phyloP scores from a whole-genome alignment of 805 yeast species.

The Wickerhamomyces bovis region DNA sequence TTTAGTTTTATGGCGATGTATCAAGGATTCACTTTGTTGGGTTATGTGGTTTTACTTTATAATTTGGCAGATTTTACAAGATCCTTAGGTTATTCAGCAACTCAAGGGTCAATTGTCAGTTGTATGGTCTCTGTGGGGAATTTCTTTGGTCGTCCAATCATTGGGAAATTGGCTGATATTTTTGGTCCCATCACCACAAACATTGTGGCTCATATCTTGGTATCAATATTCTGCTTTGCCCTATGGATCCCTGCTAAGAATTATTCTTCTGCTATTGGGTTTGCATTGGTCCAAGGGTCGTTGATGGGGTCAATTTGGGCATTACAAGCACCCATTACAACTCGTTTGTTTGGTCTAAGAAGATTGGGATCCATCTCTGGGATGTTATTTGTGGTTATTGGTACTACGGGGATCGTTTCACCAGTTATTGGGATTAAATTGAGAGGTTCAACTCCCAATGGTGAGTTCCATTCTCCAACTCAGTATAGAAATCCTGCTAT shows the following conservation, averaged over 20 bases:
- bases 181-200: conserved; percentile 46
- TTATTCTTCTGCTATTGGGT: conserved; percentile 45
- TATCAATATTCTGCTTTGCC: conserved; percentile 35
- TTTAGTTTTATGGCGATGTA: conserved; percentile 36
- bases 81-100: conserved; percentile 47
- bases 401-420: conserved; percentile 23
- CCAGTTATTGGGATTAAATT: conserved; percentile 54
- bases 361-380: conserved; percentile 49
- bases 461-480: conserved; percentile 27
- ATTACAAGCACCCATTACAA: conserved; percentile 40
- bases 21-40: conserved; percentile 44
- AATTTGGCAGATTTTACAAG: conserved; percentile 52
- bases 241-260: conserved; percentile 54
- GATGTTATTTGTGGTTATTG: conserved; percentile 23
- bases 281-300: conserved; percentile 45
- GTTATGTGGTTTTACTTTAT: conserved; percentile 54
- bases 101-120: conserved; percentile 50
- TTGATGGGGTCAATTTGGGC: conserved; percentile 61
- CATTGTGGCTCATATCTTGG: conserved; percentile 31
- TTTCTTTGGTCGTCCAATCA: conserved; percentile 46
- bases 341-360: conserved; percentile 46
- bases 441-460: conserved; percentile 27
- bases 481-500: conserved; percentile 50
- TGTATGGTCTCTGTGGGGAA: conserved; percentile 56
- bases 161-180: conserved; percentile 44